Evolutionary conservation across 768 basidiomycete species (phyloP), one percentile per base, ranked within the genome.

Genomic region (Rhodosporidiobolus sp.): DNA sequence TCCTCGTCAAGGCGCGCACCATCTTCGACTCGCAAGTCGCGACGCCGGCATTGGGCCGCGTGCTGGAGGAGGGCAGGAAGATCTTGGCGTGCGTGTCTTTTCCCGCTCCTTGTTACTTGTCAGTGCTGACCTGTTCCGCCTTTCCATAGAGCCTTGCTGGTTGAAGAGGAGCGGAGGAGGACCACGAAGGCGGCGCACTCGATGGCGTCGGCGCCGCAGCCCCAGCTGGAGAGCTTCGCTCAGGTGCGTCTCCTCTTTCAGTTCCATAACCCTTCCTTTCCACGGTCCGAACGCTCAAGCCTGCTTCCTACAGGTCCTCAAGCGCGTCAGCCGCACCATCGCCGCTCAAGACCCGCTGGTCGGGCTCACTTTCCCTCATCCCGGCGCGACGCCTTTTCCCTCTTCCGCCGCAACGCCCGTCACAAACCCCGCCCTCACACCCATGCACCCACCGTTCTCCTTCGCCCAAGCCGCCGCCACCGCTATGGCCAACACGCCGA

Each of bases 1-100:
- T 71, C 9, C 61, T 76, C 7, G 16, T n/a, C 24, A 67, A 71
- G 34, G 72, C 75, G 0, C 46, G 63, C 10, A 12, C n/a, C 20
- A 73, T 76, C 49, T 76, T 73, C 34, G 63, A 67, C 1, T 65
- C 65, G 16, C n/a, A 65, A 28, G 67, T 73, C 28, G 50, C 63
- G 20, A 70, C 69, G 6, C 75, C 75, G 3, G 75, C 75, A 3
- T 59, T 76, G 43, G 54, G 58, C 9, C 72, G 50, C 4, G 75
- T 76, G n/a, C 69, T 76, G 28, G 71, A 73, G 46, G 71, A 76
- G 35, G 75, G 72, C 20, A 45, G 75, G 7, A 67, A 72, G 55
- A 76, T 76, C 38, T 43, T 76, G 3, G 49, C 54, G 74, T 72
- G 19, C 56, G 68, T 58, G 3, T 14, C 26, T 52, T 22, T 24